Base-by-base conservation (phyloP, 164 flowering plant genomes). In the Vitis rupestris region DNA sequence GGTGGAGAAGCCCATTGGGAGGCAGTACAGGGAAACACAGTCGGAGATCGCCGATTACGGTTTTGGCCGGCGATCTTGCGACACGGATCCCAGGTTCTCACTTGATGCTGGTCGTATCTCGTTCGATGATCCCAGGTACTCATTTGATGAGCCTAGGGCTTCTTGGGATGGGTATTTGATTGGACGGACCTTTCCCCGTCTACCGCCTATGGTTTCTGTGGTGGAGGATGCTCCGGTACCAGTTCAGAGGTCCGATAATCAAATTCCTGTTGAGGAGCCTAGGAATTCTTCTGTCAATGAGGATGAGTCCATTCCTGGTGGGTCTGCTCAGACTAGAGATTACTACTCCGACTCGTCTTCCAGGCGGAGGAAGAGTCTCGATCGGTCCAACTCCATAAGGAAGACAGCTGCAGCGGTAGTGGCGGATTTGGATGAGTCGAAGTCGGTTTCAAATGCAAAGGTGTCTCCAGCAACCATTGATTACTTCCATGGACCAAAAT, bases 121-220 rank as follows among this genome's bases (percentile, higher is more conserved):
- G 2, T 75, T 82, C 13, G 88, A 84, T 64, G 92, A 87, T 72
- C 83, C 90, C 3, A 52, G 90, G 19, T 80, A 76, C 64, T 92
- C 95, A 0, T 85, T 88, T 65, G 99, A 93, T 62, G 97, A 89
- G 76, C 97, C 97, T 0, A 74, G 99, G 57, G 99, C 97, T 59
- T 91, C 97, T 9, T 96, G 98, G 97, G 99, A 96, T 78, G 99
- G 98, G 6, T 80, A 90, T 65, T 61, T 90, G 80, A 85, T 82
- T 37, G 83, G 77, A 13, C 76, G 82, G 50, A 81, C 78, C 1
- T 79, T 88, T 55, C 87, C 91, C 2, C 75, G 85, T 59, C 74
- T 85, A 68, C 87, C 93, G 0, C 88, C 96, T 0, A 87, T 90
- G 94, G 75, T 87, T 44, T 86, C 98, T 0, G 89, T 93, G 9